Percentiles rank a stretch among this genome's conserved stretches.
Evolutionary conservation across 805 yeast genomes (phyloP).

Genomic region (Saccharomycopsis vini): DNA sequence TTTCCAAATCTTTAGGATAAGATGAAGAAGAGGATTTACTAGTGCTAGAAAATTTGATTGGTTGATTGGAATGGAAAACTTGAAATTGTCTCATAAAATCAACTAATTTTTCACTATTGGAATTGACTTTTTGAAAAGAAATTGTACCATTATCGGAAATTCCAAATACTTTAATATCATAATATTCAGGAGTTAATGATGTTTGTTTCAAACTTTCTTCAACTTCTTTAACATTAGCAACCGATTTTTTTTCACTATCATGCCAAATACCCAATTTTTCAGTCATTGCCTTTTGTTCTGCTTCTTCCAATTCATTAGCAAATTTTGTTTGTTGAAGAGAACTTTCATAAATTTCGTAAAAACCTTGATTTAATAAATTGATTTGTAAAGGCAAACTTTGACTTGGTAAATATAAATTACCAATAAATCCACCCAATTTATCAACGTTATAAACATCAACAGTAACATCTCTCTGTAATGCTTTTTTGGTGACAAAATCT

Average conservation of each 20-base stretch:
- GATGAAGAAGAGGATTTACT: constrained; percentile 9
- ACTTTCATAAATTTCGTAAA: constrained; percentile 53
- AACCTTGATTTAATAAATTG: constrained; percentile 51
- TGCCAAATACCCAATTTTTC: constrained; percentile 60
- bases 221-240: constrained; percentile 13
- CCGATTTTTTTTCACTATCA: constrained; percentile 30
- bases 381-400: constrained; percentile 48
- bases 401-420: constrained; percentile 50
- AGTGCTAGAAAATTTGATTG: constrained; percentile 27
- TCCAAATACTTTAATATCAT: constrained; percentile 47
- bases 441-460: constrained; percentile 63
- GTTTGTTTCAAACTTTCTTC: constrained; percentile 19
- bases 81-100: constrained; percentile 41
- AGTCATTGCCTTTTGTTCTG: constrained; percentile 53
- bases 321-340: constrained; percentile 52
- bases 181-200: constrained; percentile 31
- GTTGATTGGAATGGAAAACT: constrained; percentile 34
- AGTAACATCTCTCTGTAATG: constrained; percentile 65
- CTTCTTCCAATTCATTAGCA: constrained; percentile 44
- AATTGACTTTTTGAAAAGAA: constrained; percentile 37
- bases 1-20: constrained; percentile 23
- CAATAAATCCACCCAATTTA: constrained; percentile 74
- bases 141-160: constrained; percentile 34
- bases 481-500: constrained; percentile 42
- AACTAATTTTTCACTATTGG: constrained; percentile 31